Conservation (phyloP, 192 early-diverging fungal genomes). For the Radiomyces spectabilis region DNA sequence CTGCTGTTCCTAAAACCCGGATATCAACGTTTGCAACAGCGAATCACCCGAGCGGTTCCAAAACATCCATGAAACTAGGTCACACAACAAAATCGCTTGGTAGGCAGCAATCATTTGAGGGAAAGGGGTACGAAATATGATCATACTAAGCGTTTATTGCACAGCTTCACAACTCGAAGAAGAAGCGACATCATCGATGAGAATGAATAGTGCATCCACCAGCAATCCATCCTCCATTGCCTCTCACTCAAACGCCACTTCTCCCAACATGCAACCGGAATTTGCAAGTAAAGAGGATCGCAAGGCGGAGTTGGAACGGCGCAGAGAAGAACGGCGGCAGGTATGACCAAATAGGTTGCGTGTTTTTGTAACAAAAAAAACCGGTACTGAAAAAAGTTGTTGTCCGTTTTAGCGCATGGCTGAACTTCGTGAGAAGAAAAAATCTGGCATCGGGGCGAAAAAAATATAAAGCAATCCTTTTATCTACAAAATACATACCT, state of each 20-base stretch:
- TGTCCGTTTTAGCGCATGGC: constrained; percentile 21
- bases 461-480: too few species aligned
- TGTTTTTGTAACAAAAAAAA: too few species aligned
- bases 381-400: neutral
- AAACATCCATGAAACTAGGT: constrained; percentile 12
- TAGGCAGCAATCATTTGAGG: neutral
- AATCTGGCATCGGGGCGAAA: constrained; percentile 33
- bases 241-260: too few species aligned
- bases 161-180: too few species aligned
- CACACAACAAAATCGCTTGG: constrained; percentile 8
- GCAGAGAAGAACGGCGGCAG: constrained; percentile 45
- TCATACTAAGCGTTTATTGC: too few species aligned
- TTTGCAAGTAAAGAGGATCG: constrained; percentile 46
- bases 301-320: constrained; percentile 40
- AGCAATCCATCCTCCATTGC: neutral
- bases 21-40: constrained; percentile 13
- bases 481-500: too few species aligned
- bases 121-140: too few species aligned
- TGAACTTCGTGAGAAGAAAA: constrained; percentile 26
- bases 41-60: neutral
- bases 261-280: too few species aligned
- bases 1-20: too few species aligned
- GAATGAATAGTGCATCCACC: neutral
- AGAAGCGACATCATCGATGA: too few species aligned
- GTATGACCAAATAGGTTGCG: constrained; percentile 1